phyloP scores from a whole-genome alignment of 306 rosid species.

The Rubus idaeus region DNA sequence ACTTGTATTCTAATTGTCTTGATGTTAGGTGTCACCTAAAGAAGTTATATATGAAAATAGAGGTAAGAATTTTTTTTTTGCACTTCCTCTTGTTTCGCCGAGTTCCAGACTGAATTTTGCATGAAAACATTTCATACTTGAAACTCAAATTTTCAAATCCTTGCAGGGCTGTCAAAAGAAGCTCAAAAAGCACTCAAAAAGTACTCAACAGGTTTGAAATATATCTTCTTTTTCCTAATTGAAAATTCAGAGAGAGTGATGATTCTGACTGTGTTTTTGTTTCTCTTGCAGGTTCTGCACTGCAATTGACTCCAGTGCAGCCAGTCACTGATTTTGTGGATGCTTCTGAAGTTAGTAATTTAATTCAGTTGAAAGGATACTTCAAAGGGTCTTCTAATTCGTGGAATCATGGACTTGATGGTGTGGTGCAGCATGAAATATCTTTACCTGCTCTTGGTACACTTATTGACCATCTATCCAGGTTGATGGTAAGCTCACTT shows the following conservation, averaged over 20 bases:
- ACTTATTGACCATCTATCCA: conserved; percentile 73
- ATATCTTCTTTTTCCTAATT: neutral
- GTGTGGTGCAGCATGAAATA: conserved; percentile 50
- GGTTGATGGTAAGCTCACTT: conserved; percentile 72
- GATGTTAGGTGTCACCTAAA: conserved; percentile 83
- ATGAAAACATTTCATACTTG: conserved; percentile 18
- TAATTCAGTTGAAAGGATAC: conserved; percentile 63
- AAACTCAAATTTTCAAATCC: conserved; percentile 16
- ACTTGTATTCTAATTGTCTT: conserved; percentile 25
- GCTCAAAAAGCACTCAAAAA: conserved; percentile 75
- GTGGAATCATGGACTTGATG: conserved; percentile 51
- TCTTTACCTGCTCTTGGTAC: conserved; percentile 73
- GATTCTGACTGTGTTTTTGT: conserved; percentile 23
- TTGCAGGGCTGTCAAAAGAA: conserved; percentile 76
- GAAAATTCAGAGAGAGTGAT: neutral
- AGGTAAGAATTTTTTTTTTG: conserved; percentile 48
- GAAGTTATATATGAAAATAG: conserved; percentile 73
- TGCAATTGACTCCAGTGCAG: conserved; percentile 65
- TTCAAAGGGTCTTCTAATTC: conserved; percentile 68
- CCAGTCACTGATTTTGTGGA: conserved; percentile 44
- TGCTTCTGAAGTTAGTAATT: conserved; percentile 58
- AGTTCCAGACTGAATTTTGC: conserved; percentile 23
- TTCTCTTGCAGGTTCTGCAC: conserved; percentile 56
- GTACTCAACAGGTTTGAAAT: conserved; percentile 62
- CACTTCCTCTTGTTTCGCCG: conserved; percentile 11